Base-by-base conservation (phyloP, 345 rosid genomes). In the Boechera divaricarpa region DNA sequence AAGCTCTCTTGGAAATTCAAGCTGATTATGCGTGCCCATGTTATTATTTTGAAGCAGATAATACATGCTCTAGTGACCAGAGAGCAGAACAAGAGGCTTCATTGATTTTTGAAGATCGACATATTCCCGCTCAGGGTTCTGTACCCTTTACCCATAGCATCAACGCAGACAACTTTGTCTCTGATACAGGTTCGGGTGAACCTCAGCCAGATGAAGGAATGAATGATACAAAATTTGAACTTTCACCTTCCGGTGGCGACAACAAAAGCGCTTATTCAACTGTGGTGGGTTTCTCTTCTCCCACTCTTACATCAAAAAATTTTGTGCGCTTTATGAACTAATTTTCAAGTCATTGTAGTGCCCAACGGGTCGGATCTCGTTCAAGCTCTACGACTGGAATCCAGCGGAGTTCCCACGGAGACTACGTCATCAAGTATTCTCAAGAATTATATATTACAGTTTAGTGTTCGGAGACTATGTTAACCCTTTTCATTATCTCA, bases 371-470 rank as follows among this genome's bases (percentile, higher is more conserved):
- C 89, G 97, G 74, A 91, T 95, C 80, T 92, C 98, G n/a, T 92
- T 91, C 83, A 92, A 91, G 88, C 98, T 94, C 69, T 92, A 92
- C 82, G 99, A 95, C 69, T 95, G 99, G 99, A 95, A 95, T 84
- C 99, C 98, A 2, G 98, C 98, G 3, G 99, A 95, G 79, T 95
- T 95, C 77, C 99, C 99, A 1, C 86, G 99, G 87, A 90, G 97
- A 86, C 98, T 95, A 53, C 97, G 98, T 73, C 99, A 86, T 79
- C 99, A 95, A 91, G 99, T 95, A 95, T 80, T 79, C 51, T 84
- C 84, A 84, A 79, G 80, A 84, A 77, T 81, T 84, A 49, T 80
- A 26, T 79, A 29, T 85, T 83, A 64, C 85, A 86, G 90, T 90
- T 90, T 88, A 89, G 94, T 89, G 80, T 84, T 83, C 80, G 28